phyloP scores from a whole-genome alignment of 371 early-diverging fungal genomes.

The Mucor velutinosus region DNA sequence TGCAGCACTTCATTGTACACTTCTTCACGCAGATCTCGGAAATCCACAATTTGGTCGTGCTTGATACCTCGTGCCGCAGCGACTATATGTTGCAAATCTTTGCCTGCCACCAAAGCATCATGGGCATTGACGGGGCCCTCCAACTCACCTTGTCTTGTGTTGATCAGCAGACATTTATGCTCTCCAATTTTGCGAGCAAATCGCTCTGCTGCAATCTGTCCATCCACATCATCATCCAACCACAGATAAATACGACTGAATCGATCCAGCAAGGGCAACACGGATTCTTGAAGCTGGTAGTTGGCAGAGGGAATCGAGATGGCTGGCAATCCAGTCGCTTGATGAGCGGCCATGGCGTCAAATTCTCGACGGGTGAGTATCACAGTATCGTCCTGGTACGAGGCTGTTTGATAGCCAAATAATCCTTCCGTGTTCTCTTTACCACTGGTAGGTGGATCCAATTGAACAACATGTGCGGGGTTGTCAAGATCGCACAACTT shows the following conservation, averaged over 20 bases:
- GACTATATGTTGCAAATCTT: conserved; percentile 38
- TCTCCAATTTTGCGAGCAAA: conserved; percentile 70
- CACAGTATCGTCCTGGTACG: conserved; percentile 38
- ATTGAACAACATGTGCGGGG: conserved; percentile 8
- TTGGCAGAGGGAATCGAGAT: conserved; percentile 56
- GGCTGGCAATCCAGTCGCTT: conserved; percentile 66
- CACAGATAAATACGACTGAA: conserved; percentile 69
- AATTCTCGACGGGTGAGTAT: conserved; percentile 65
- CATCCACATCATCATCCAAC: conserved; percentile 73
- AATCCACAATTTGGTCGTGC: conserved; percentile 70
- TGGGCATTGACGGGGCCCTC: conserved; percentile 50
- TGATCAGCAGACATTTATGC: conserved; percentile 58
- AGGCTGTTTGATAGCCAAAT: conserved; percentile 68
- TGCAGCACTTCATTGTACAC: conserved; percentile 70
- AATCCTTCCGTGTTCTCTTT: conserved; percentile 45
- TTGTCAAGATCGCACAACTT: conserved; percentile 35
- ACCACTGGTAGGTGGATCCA: conserved; percentile 34
- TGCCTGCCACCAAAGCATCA: conserved; percentile 35
- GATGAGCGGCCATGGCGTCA: conserved; percentile 75
- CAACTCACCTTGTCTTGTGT: conserved; percentile 35
- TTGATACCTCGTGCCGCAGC: conserved; percentile 47
- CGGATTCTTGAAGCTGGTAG: conserved; percentile 65
- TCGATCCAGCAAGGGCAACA: conserved; percentile 63
- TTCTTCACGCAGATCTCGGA: conserved; percentile 61
- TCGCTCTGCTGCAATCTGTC: conserved; percentile 60